These are phyloP conservation scores for Fusarium poae DNA, from an alignment of 2,329 filamentous ascomycete genomes.

Conservation along the genomic window DNA sequence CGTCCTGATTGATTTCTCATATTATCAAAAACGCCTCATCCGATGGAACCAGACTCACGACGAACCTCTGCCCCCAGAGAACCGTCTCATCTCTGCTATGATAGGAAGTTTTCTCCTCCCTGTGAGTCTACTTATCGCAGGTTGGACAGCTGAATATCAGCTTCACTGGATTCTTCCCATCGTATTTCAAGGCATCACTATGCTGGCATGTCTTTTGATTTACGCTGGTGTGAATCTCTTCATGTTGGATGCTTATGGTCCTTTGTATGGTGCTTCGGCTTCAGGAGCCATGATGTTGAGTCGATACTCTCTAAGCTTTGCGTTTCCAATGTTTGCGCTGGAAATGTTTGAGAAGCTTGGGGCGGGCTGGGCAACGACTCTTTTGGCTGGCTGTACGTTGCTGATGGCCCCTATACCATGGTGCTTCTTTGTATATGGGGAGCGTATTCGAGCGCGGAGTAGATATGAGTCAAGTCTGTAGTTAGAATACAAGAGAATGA, in stretches of 20 bases:
- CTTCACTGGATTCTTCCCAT: constrained; percentile 19
- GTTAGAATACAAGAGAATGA: neutral
- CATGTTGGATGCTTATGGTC: constrained; percentile 33
- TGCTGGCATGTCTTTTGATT: constrained; percentile 27
- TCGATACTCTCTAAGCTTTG: constrained; percentile 30
- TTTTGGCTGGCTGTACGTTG: constrained; percentile 5
- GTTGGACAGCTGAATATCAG: constrained; percentile 30
- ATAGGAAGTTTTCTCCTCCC: constrained; percentile 27
- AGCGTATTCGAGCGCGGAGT: constrained; percentile 13
- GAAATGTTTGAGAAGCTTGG: constrained; percentile 32
- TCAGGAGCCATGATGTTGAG: constrained; percentile 37
- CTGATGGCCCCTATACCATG: constrained; percentile 37
- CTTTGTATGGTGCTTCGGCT: constrained; percentile 23
- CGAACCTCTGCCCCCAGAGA: constrained; percentile 3
- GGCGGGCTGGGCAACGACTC: constrained; percentile 27
- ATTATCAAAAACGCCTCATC: constrained; percentile 28
- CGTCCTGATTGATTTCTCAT: constrained; percentile 30
- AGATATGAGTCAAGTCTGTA: constrained; percentile 30
- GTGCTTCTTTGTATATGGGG: constrained; percentile 30
- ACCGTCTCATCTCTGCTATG: constrained; percentile 33
- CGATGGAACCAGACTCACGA: constrained; percentile 10
- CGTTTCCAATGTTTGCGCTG: constrained; percentile 27
- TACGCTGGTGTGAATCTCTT: constrained; percentile 28
- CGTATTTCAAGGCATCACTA: constrained; percentile 24
- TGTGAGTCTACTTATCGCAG: constrained; percentile 15